A percentile compares a stretch with the other conserved stretches of the same genome.
Conservation (phyloP, 2,329 filamentous ascomycete species). For the Colletotrichum somersetense region DNA sequence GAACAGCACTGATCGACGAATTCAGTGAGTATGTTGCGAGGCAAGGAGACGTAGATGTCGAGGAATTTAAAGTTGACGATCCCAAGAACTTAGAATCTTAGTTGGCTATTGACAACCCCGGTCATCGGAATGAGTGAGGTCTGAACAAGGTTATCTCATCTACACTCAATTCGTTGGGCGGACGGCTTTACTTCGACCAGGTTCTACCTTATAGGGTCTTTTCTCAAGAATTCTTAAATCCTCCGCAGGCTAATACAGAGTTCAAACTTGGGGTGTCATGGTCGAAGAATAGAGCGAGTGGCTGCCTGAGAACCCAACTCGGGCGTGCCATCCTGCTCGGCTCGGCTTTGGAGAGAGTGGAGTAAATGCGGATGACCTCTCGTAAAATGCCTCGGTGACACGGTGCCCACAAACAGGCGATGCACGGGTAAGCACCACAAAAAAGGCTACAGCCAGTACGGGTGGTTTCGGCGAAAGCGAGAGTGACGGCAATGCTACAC, state of each 20-base stretch:
- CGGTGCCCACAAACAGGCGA: neutral
- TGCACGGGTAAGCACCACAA: neutral
- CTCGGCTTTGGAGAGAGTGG: constrained; percentile 1
- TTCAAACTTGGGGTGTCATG: too few relatives aligned
- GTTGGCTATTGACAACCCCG: neutral
- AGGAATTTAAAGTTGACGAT: neutral
- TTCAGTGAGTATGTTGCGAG: neutral
- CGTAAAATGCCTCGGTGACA: neutral
- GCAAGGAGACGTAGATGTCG: neutral
- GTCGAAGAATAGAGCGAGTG: neutral
- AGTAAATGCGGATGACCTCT: neutral
- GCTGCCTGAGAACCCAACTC: neutral
- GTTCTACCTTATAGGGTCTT: neutral
- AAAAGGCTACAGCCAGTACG: neutral
- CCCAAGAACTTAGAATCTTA: neutral
- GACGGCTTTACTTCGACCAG: neutral
- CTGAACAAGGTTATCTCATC: constrained; percentile 1
- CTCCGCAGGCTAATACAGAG: neutral
- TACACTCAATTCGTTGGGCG: neutral
- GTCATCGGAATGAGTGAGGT: neutral
- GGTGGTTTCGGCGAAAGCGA: neutral
- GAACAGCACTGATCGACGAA: neutral
- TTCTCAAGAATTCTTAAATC: neutral
- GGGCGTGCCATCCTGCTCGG: neutral
- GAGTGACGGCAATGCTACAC: neutral